These are phyloP conservation scores for Rhodotorula diobovata DNA, from an alignment of 768 basidiomycete genomes.

Conservation along the genomic window DNA sequence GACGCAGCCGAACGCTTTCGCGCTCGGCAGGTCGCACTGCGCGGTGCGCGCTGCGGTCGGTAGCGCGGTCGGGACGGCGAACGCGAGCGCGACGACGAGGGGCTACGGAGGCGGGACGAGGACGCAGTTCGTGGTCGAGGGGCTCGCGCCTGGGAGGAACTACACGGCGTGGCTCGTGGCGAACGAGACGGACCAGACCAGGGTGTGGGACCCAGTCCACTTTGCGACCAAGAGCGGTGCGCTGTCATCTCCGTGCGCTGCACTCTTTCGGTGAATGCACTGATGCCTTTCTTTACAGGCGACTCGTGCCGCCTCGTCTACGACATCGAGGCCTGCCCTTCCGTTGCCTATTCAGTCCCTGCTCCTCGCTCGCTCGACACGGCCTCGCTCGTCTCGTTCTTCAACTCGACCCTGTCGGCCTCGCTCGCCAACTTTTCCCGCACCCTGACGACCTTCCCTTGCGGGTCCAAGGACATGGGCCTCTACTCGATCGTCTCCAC, in stretches of 20 bases:
- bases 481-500: slow-evolving; percentile 70
- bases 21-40: slow-evolving; percentile 34
- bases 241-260: slow-evolving; percentile 35
- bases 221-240: slow-evolving; percentile 71
- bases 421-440: slow-evolving; percentile 70
- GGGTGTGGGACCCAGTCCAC: slow-evolving; percentile 64
- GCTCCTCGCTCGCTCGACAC: slow-evolving; percentile 57
- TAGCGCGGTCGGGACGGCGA: not conserved
- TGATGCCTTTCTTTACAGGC: not conserved
- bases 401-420: slow-evolving; percentile 33
- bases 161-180: slow-evolving; percentile 70
- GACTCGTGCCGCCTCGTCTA: slow-evolving; percentile 61
- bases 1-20: not conserved
- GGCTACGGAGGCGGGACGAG: slow-evolving; percentile 56
- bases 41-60: slow-evolving; percentile 3
- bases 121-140: slow-evolving; percentile 63
- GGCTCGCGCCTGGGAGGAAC: slow-evolving; percentile 63
- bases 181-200: slow-evolving; percentile 50
- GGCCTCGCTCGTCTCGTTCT: slow-evolving; percentile 53
- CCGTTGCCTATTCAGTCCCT: slow-evolving; percentile 65
- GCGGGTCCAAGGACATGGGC: slow-evolving; percentile 59
- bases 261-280: not conserved
- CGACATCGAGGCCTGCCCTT: slow-evolving; percentile 70
- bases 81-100: slow-evolving; percentile 14
- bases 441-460: slow-evolving; percentile 66